Evolutionary conservation across 345 rosid genomes (phyloP).

Genomic region (Eucalyptus polybractea): DNA sequence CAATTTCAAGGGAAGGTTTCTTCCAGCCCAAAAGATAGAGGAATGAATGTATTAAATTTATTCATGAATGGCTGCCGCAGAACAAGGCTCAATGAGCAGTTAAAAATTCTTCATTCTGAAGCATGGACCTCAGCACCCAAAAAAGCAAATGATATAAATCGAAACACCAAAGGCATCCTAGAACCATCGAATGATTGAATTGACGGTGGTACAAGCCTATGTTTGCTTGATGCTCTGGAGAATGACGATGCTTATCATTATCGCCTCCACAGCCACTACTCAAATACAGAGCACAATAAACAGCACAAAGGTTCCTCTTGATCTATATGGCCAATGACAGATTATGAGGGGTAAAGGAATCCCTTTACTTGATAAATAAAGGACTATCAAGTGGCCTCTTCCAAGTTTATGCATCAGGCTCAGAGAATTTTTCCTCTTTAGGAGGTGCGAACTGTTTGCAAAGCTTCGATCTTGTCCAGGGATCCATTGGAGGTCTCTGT

Average conservation of each 20-base stretch:
- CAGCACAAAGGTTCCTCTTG: background rate
- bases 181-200: background rate
- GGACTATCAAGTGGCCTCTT: background rate
- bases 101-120: background rate
- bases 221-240: background rate
- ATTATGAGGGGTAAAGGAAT: background rate
- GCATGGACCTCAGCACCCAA: background rate
- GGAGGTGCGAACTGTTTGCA: slow-evolving; percentile 68
- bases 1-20: background rate
- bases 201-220: background rate
- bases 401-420: slow-evolving; percentile 9
- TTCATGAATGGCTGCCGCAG: background rate
- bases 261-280: background rate
- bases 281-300: background rate
- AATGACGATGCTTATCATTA: background rate
- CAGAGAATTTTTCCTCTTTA: slow-evolving; percentile 54
- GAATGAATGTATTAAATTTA: background rate
- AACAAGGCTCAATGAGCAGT: background rate
- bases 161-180: background rate
- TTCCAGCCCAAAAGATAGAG: background rate
- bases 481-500: slow-evolving; percentile 56
- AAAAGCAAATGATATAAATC: background rate
- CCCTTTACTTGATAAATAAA: background rate
- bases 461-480: slow-evolving; percentile 76
- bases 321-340: background rate